Evolutionary conservation across 768 basidiomycete species (phyloP).

Genomic region (Pisolithus sp.): DNA sequence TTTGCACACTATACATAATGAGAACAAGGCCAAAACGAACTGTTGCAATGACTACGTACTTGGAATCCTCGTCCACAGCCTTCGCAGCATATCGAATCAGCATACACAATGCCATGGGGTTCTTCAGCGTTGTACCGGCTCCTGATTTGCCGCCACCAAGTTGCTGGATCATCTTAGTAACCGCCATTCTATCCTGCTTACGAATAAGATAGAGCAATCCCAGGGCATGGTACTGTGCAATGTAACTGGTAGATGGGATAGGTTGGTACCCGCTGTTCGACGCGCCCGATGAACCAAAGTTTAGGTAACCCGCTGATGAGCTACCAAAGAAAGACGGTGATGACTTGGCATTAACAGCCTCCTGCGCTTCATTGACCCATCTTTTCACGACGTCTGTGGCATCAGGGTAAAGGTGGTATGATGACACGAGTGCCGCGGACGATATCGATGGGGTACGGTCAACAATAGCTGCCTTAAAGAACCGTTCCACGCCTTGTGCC

Average conservation of each 20-base stretch:
- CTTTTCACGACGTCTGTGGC: slow-evolving; percentile 96
- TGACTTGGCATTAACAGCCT: slow-evolving; percentile 88
- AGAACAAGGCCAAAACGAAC: slow-evolving; percentile 1
- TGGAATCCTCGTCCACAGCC: slow-evolving; percentile 97
- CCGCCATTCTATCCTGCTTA: slow-evolving; percentile 97
- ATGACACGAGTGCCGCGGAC: slow-evolving; percentile 92
- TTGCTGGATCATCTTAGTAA: slow-evolving; percentile 99
- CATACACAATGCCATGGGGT: slow-evolving; percentile 97
- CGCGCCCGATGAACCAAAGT: slow-evolving; percentile 54
- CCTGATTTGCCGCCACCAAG: slow-evolving; percentile 85
- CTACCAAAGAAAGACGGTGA: slow-evolving; percentile 61
- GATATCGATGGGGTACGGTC: slow-evolving; percentile 94
- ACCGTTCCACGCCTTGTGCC: slow-evolving; percentile 97
- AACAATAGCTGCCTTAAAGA: slow-evolving; percentile 99
- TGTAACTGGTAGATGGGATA: slow-evolving; percentile 82
- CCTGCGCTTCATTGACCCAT: slow-evolving; percentile 99
- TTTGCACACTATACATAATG: slow-evolving; percentile 58
- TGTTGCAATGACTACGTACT: slow-evolving; percentile 50
- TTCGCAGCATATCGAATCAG: slow-evolving; percentile 97
- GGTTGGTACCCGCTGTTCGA: slow-evolving; percentile 64
- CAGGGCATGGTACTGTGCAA: slow-evolving; percentile 95
- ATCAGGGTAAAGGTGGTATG: slow-evolving; percentile 91
- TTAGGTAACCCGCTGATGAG: slow-evolving; percentile 57
- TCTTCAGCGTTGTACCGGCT: slow-evolving; percentile 79
- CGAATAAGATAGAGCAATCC: slow-evolving; percentile 91